Percentiles rank a stretch among this genome's conserved stretches.
Evolutionary conservation across 441 rosid genomes (phyloP).

Genomic region (Corymbia calophylla): DNA sequence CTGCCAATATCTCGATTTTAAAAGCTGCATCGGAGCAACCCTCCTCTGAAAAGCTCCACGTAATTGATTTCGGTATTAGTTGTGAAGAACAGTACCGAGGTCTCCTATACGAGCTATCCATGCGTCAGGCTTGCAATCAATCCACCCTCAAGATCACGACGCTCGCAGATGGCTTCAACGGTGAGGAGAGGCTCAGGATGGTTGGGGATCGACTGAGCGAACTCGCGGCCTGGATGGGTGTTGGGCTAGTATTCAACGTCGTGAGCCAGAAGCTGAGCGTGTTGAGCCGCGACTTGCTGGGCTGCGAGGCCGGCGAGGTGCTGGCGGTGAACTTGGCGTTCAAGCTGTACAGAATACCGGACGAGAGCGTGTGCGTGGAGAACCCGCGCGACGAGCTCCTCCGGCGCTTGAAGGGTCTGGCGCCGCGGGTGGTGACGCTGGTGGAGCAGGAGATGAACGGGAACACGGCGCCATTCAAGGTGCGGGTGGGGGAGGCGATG

Average conservation of each 20-base stretch:
- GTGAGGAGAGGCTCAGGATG: conserved; percentile 36
- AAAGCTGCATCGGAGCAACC: conserved; percentile 41
- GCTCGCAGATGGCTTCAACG: conserved; percentile 24
- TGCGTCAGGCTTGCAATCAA: background rate
- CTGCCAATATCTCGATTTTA: conserved; percentile 73
- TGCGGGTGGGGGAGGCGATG: conserved; percentile 54
- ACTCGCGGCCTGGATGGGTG: conserved; percentile 24
- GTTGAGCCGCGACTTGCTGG: conserved; percentile 57
- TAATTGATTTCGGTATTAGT: conserved; percentile 76
- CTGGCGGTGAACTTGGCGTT: conserved; percentile 76
- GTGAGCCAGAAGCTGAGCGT: conserved; percentile 36
- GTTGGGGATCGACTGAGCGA: conserved; percentile 36
- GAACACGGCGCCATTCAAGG: conserved; percentile 71
- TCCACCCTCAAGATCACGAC: conserved; percentile 58
- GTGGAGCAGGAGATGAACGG: conserved; percentile 88
- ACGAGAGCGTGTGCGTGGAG: conserved; percentile 74
- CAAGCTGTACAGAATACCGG: conserved; percentile 55
- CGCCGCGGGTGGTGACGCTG: conserved; percentile 69
- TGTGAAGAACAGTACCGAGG: conserved; percentile 54
- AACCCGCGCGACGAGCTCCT: conserved; percentile 83
- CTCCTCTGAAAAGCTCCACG: conserved; percentile 34
- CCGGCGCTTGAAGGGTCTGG: conserved; percentile 60
- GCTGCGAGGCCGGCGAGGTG: conserved; percentile 60
- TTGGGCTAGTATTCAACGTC: conserved; percentile 39
- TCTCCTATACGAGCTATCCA: conserved; percentile 1